Conservation (phyloP, 2,329 filamentous ascomycete genomes). For the Geosmithia putterillii region DNA sequence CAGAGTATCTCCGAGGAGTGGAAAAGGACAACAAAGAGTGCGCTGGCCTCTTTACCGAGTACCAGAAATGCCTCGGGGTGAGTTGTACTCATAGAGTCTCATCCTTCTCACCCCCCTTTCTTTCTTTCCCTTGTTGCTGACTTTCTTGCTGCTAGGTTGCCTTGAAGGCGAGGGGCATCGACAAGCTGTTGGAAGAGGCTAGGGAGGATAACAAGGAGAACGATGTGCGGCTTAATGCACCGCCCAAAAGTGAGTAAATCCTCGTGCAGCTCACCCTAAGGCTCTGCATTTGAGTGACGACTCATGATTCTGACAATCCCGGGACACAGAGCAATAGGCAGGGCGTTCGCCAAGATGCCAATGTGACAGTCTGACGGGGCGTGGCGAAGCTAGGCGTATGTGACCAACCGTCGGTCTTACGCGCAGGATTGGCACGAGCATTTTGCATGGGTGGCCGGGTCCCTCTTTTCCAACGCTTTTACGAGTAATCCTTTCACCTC, state of each 20-base stretch:
- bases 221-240: slow-evolving; percentile 41
- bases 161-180: slow-evolving; percentile 80
- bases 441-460: not conserved
- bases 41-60: slow-evolving; percentile 72
- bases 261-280: no score
- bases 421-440: not conserved
- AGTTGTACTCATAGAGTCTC: no score
- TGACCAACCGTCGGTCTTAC: not conserved
- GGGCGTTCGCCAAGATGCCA: not conserved
- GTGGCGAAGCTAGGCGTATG: no score
- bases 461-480: not conserved
- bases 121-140: no score
- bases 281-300: no score
- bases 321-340: not conserved
- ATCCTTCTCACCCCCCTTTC: not conserved
- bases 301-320: not conserved
- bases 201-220: slow-evolving; percentile 82
- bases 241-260: slow-evolving; percentile 25
- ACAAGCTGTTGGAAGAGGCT: slow-evolving; percentile 84
- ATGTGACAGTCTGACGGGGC: not conserved
- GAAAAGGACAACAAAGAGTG: slow-evolving; percentile 78
- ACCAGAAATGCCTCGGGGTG: slow-evolving; percentile 77
- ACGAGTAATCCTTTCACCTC: not conserved
- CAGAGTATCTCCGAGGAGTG: slow-evolving; percentile 82
- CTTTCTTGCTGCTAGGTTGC: no score